Base-by-base conservation (phyloP, 148 eudicot genomes). In the Rhododendron griersonianum region DNA sequence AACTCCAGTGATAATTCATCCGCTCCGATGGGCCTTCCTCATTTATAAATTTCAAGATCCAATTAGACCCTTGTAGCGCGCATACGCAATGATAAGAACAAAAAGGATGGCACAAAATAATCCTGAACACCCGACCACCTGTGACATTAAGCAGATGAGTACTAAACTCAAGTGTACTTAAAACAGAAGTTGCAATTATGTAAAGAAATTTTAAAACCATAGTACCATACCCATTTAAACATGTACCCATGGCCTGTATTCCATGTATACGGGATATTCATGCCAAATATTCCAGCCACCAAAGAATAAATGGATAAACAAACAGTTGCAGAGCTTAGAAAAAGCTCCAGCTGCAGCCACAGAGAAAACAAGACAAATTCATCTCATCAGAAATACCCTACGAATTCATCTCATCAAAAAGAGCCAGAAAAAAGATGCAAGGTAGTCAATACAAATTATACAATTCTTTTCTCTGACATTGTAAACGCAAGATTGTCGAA, bases 201-300 rank as follows among this genome's bases (percentile, higher is more conserved):
- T 45, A 39, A 50, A 5, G 3, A 80, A 86, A 74, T 33, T 8
- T 15, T 44, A 45, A 13, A 59, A n/a, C 41, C 23, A 8, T 37
- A 81, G 57, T 53, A 18, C 30, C 89, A 83, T 89, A 94, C 96
- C 96, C 96, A 94, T 91, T 91, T 92, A 81, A 92, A 94, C 90
- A 92, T 28, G 90, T 86, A 90, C 15, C 85, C 87, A 15, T 94
- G 91, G 80, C 85, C 28, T 0, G 81, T 48, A 69, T 84, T 94
- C 96, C 96, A 94, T 5, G 89, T 73, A 71, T 92, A 94, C 19
- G 96, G 96, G 71, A 94, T 92, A 82, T 94, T 94, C 96, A 94
- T 91, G 39, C 96, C 96, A 82, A 94, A 94, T 82, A 94, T 92
- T 81, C 89, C 96, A 63, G 94, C 90, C 61, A 92, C 90, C 90